Conservation (phyloP, 2,329 filamentous ascomycete genomes). For the Fusarium odoratissimum region DNA sequence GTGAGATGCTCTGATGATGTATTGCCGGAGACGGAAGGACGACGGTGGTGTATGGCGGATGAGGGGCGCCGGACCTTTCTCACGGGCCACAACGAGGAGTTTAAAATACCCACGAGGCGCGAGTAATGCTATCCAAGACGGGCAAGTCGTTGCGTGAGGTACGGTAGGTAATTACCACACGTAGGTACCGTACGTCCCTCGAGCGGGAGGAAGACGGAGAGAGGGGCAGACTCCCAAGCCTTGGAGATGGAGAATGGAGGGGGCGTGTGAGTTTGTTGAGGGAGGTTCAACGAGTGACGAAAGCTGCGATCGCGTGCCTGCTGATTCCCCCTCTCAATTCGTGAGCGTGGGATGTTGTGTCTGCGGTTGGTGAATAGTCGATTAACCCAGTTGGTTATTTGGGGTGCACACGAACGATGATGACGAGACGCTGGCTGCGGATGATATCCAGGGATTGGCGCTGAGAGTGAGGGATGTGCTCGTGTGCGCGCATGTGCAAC, state of each 20-base stretch:
- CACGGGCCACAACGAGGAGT: slow-evolving; percentile 20
- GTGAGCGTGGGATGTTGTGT: slow-evolving; percentile 40
- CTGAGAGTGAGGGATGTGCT: slow-evolving; percentile 29
- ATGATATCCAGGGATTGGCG: slow-evolving; percentile 24
- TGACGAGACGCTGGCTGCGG: slow-evolving; percentile 19
- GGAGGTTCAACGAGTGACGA: slow-evolving; percentile 27
- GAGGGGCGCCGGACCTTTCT: slow-evolving; percentile 26
- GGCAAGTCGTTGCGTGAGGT: slow-evolving; percentile 46
- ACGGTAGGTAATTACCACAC: slow-evolving; percentile 1
- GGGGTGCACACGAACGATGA: slow-evolving; percentile 28
- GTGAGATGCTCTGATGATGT: slow-evolving; percentile 27
- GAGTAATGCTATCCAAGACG: slow-evolving; percentile 40
- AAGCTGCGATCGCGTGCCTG: slow-evolving; percentile 45
- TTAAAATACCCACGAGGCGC: slow-evolving; percentile 16
- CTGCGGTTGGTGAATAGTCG: slow-evolving; percentile 18
- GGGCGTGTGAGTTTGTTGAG: slow-evolving; percentile 38
- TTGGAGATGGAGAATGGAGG: slow-evolving; percentile 37
- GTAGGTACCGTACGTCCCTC: slow-evolving; percentile 14
- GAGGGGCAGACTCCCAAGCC: slow-evolving; percentile 39
- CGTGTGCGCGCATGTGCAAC: slow-evolving; percentile 35
- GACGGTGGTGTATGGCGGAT: slow-evolving; percentile 24
- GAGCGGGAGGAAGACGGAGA: slow-evolving; percentile 32
- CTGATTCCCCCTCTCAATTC: slow-evolving; percentile 21
- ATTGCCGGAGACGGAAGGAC: slow-evolving; percentile 28
- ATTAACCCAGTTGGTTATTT: slow-evolving; percentile 15